phyloP scores from a whole-genome alignment of 208 protist species.

The Balamuthia mandrillaris region DNA sequence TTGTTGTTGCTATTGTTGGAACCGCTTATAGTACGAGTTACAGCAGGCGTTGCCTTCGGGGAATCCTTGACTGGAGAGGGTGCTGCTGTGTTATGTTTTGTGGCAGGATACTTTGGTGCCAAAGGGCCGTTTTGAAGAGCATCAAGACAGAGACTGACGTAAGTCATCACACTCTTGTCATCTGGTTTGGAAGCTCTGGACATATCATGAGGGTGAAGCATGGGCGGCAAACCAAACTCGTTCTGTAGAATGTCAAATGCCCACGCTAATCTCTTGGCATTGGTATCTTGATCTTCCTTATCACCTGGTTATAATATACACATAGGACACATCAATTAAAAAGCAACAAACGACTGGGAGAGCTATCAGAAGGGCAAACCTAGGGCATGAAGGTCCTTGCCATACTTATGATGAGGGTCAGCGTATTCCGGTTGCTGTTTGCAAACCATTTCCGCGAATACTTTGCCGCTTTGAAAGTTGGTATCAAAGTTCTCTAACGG shows the following conservation, averaged over 20 bases:
- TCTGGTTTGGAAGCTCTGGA: background rate
- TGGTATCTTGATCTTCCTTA: background rate
- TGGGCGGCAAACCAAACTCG: background rate
- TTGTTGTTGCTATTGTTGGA: too few species aligned
- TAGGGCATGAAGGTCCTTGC: background rate
- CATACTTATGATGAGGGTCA: background rate
- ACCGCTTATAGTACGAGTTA: too few species aligned
- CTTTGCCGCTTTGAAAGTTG: background rate
- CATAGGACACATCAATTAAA: background rate
- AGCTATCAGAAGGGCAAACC: background rate
- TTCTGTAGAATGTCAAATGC: background rate
- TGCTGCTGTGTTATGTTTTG: too few species aligned
- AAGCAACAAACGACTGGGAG: background rate
- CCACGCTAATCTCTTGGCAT: background rate
- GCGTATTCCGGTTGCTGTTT: background rate
- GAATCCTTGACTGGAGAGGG: too few species aligned
- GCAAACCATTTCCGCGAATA: background rate
- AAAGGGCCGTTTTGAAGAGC: too few species aligned
- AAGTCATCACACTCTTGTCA: slow-evolving; percentile 17
- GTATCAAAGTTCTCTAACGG: background rate
- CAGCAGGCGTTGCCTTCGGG: too few species aligned
- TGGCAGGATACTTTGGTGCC: too few species aligned
- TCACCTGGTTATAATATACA: too few species aligned
- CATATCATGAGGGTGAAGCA: background rate
- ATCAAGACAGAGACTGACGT: too few species aligned